Base-by-base conservation (phyloP, 2,329 filamentous ascomycete genomes). In the Pseudogymnoascus pannorum region DNA sequence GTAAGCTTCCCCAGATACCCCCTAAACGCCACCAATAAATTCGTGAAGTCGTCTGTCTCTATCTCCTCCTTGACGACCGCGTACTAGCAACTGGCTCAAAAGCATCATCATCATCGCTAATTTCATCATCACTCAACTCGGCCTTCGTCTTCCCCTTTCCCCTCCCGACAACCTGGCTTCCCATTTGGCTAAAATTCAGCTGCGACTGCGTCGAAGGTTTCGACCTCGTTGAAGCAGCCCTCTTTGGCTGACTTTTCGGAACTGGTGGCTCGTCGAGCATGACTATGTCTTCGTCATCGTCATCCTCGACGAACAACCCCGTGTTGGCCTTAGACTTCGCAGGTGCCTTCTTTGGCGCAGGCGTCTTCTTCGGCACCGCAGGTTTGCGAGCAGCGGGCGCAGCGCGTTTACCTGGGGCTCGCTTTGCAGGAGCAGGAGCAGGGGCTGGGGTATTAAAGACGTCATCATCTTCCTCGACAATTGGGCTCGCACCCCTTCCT, bases 91-190 rank as follows among this genome's bases (percentile, higher is more conserved):
- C 48, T 16, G 48, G 48, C 71, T 86, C 83, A 70, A 87, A 87
- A 0, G 78, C 78, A 71, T 85, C 81, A 44, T 85, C 82, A 61
- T 73, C 72, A 61, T 85, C 82, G 0, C 80, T 83, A 48, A 87
- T 85, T 71, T 86, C 84, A 68, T 87, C 85, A 62, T 86, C 84
- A 64, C 84, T 87, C 60, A 87, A 81, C 68, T 86, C 83, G 14
- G 82, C 68, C n/a, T 77, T 76, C 36, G 78, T 75, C 33, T 65
- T 58, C n/a, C 66, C 61, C 35, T 67, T 66, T 40, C 67, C 70
- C 22, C 66, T 60, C 64, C 81, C 77, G 29, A 77, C 75, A n/a
- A 72, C 70, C 6, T 73, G 71, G 2, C 33, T 38, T 12, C 33
- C 33, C 31, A 40, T 75, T 72, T 64, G 72, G 70, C 65, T 80